Percentiles rank a stretch among this genome's conserved stretches.
These are phyloP conservation scores for Schrenkiella parvula DNA, from an alignment of 345 rosid genomes.

Conservation along the genomic window DNA sequence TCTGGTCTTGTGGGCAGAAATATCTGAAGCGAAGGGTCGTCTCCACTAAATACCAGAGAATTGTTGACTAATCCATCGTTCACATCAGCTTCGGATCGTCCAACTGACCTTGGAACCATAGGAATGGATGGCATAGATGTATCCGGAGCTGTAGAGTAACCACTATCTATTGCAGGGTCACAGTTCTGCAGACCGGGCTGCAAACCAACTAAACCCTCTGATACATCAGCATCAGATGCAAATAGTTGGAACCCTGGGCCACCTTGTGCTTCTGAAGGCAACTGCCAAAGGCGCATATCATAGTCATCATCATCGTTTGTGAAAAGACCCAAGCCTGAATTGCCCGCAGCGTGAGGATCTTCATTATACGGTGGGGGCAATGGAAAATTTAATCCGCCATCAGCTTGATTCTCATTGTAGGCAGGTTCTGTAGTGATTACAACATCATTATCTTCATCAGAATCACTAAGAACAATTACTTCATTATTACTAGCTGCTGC, in stretches of 20 bases:
- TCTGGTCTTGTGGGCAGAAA: slow-evolving; percentile 79
- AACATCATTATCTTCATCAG: slow-evolving; percentile 77
- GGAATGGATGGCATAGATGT: slow-evolving; percentile 40
- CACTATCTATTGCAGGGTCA: slow-evolving; percentile 37
- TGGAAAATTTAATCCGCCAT: slow-evolving; percentile 46
- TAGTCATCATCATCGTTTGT: slow-evolving; percentile 55
- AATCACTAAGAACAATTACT: slow-evolving; percentile 81
- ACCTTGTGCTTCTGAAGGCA: slow-evolving; percentile 54
- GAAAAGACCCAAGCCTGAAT: slow-evolving; percentile 58
- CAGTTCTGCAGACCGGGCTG: slow-evolving; percentile 43
- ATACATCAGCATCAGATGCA: slow-evolving; percentile 50
- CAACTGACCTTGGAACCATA: slow-evolving; percentile 48
- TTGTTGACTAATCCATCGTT: slow-evolving; percentile 64
- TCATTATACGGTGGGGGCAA: slow-evolving; percentile 47
- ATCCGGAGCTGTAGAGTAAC: slow-evolving; percentile 52
- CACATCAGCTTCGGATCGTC: slow-evolving; percentile 41
- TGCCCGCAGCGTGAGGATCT: slow-evolving; percentile 50
- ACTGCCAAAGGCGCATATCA: slow-evolving; percentile 68
- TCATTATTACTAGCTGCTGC: slow-evolving; percentile 52
- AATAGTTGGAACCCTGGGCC: slow-evolving; percentile 75
- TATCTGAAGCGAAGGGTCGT: slow-evolving; percentile 84
- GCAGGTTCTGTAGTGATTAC: slow-evolving; percentile 41
- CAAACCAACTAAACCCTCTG: slow-evolving; percentile 57
- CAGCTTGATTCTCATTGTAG: slow-evolving; percentile 12
- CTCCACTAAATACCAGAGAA: slow-evolving; percentile 57